Evolutionary conservation across 768 basidiomycete species (phyloP), one percentile per base, ranked within the genome.

Genomic region (Asterophora lycoperdoides): DNA sequence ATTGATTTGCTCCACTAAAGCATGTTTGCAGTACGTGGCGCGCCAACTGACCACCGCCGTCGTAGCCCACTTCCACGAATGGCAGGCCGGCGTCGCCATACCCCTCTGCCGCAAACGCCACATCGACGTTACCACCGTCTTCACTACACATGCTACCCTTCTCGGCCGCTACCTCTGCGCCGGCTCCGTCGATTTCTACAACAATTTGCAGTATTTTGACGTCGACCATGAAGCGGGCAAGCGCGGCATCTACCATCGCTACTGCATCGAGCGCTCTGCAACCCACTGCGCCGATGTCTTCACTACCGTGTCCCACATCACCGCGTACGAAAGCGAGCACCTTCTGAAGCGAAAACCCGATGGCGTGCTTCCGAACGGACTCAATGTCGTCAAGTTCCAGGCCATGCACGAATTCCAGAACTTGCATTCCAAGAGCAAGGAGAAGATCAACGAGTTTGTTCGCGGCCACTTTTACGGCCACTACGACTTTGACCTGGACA

Each of bases 331-430:
- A 67, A 78, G 82, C 45, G 96, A 99, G 71, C 93, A 98, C 65
- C 72, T 99, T 23, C 77, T 99, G 55, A 99, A 99, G 71, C 80
- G 96, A 55, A 99, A 98, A 69, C 96, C 86, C 23, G 95, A 99
- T 59, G 96, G 96, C 19, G 90, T 99, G 19, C 75, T 97, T 0
- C 96, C 96, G 1, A 99, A 99, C 63, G 96, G 96, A 29, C 78
- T 99, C 53, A 99, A 98, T 57, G 96, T 99, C 51, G 85, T 92
- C 78, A 99, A 99, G 68, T 99, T 98, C 71, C 89, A 93, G 58
- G 95, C 96, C 9, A 97, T 98, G 86, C 96, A 98, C 77, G 96
- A 99, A 66, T 97, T 97, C 73, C 93, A 93, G 65, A 97, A 98
- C 66, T 64, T 96, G 48, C 96, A 99, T 61, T 83, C 92, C 0